A percentile compares a stretch with the other conserved stretches of the same genome.
Conservation (phyloP, 129 eudicot species). For the Arctium minus region DNA sequence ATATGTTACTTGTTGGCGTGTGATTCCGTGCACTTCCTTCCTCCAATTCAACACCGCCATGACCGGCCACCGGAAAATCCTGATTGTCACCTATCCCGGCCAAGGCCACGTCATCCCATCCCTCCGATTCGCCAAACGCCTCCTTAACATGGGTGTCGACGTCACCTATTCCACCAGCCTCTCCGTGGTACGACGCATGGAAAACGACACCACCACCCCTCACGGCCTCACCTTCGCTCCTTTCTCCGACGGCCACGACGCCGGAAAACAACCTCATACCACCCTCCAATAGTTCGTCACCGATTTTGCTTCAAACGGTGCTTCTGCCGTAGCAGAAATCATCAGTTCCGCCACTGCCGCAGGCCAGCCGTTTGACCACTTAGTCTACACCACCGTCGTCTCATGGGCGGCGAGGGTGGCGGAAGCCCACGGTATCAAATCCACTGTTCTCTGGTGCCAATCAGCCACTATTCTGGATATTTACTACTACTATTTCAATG, state of each 20-base stretch:
- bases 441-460: constrained; percentile 48
- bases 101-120: constrained; percentile 47
- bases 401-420: constrained; percentile 49
- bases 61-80: constrained; percentile 11
- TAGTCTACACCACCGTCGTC: constrained; percentile 37
- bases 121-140: constrained; percentile 32
- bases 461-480: constrained; percentile 38
- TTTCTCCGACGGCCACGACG: constrained; percentile 8
- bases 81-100: constrained; percentile 30
- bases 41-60: background rate
- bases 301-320: constrained; percentile 10
- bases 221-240: constrained; percentile 14
- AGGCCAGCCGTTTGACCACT: constrained; percentile 23
- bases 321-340: constrained; percentile 2
- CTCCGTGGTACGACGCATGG: background rate
- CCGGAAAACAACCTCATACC: background rate
- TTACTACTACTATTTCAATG: constrained; percentile 40
- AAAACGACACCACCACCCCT: background rate
- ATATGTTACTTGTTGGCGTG: background rate
- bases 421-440: constrained; percentile 24
- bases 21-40: background rate
- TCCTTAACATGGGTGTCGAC: constrained; percentile 21
- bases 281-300: background rate
- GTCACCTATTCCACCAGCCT: constrained; percentile 32
- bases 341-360: background rate